Evolutionary conservation across 805 yeast genomes (phyloP).

Genomic region (Wickerhamomyces bovis): DNA sequence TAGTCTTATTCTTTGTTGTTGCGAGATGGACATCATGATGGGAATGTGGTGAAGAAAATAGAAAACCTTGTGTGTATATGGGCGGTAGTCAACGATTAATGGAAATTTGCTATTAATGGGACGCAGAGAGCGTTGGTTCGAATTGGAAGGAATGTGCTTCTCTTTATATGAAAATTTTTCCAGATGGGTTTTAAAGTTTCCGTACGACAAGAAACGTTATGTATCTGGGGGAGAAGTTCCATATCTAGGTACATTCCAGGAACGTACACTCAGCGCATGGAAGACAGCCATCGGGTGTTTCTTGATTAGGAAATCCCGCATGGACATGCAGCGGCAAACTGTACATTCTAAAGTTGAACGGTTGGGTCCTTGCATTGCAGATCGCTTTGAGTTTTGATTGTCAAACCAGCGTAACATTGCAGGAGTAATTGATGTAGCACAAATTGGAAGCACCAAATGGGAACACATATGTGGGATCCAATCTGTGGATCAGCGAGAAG

Average conservation of each 20-base stretch:
- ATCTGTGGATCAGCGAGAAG: not conserved
- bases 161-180: not conserved
- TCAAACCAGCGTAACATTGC: not conserved
- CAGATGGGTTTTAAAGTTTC: not conserved
- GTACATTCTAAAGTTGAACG: not conserved
- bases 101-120: too few relatives aligned
- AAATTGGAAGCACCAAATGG: too few relatives aligned
- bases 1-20: slow-evolving; percentile 15
- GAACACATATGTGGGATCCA: not conserved
- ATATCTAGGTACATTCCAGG: not conserved
- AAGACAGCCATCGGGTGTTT: not conserved
- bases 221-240: not conserved
- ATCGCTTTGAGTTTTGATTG: not conserved
- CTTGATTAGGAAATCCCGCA: not conserved
- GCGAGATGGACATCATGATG: not conserved
- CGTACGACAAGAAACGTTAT: not conserved
- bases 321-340: not conserved
- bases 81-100: not conserved
- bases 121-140: not conserved
- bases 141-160: not conserved
- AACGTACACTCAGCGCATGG: not conserved
- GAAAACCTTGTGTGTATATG: not conserved
- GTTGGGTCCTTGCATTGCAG: not conserved
- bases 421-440: not conserved
- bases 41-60: too few relatives aligned